Percentiles rank a stretch among this genome's conserved stretches.
Evolutionary conservation across 768 basidiomycete species (phyloP).

Genomic region (Rhodocollybia butyracea): DNA sequence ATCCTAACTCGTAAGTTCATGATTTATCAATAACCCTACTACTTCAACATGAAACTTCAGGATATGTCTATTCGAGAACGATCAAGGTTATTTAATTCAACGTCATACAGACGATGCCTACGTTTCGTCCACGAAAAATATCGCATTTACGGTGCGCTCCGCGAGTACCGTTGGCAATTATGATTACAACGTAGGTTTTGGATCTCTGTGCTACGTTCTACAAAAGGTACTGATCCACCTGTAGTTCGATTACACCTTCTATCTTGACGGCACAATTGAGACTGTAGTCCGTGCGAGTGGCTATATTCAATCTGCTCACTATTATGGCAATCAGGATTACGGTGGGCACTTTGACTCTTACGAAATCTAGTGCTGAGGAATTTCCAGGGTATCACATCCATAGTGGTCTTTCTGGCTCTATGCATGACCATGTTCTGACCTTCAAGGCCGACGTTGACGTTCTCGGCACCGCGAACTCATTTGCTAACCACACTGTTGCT

Average conservation of each 20-base stretch:
- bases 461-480: conserved; percentile 47
- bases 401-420: conserved; percentile 31
- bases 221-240: not conserved
- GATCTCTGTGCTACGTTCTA: not conserved
- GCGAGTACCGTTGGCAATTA: conserved; percentile 20
- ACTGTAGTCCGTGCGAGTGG: conserved; percentile 51
- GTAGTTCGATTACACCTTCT: conserved; percentile 54
- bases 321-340: conserved; percentile 39
- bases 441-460: conserved; percentile 57
- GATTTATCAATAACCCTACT: not conserved
- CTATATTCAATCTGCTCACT: conserved; percentile 52
- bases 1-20: conserved; percentile 24
- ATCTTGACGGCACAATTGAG: conserved; percentile 53
- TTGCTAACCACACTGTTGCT: conserved; percentile 40
- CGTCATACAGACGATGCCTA: conserved; percentile 16
- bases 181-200: conserved; percentile 12
- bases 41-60: conserved; percentile 18
- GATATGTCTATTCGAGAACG: conserved; percentile 54
- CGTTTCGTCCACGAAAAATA: conserved; percentile 18
- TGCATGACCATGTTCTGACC: conserved; percentile 57
- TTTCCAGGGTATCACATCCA: conserved; percentile 15
- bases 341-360: conserved; percentile 24
- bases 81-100: conserved; percentile 30
- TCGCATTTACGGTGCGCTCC: conserved; percentile 18
- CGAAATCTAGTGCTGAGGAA: not conserved